These are phyloP conservation scores for Paramecium sexaurelia DNA, from an alignment of 73 alveolate genomes.

Conservation along the genomic window DNA sequence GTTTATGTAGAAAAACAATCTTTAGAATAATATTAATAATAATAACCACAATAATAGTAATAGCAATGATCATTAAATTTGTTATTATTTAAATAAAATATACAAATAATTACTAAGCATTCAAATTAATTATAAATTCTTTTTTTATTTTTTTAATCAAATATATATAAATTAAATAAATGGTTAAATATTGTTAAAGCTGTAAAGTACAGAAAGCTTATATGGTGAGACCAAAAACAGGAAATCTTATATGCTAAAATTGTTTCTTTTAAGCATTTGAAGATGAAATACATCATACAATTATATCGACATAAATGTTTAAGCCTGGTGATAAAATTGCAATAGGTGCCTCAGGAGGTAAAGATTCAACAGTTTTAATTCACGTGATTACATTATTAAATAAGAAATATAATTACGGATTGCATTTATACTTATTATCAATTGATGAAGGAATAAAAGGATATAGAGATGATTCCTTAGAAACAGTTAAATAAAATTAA, in stretches of 20 bases:
- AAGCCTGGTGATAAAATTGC: conserved; percentile 90
- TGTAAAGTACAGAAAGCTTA: conserved; percentile 54
- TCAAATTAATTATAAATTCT: background rate
- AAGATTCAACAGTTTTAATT: conserved; percentile 98
- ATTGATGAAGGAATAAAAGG: conserved; percentile 99
- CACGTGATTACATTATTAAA: conserved; percentile 94
- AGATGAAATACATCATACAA: conserved; percentile 96
- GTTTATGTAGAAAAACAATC: conserved; percentile 5
- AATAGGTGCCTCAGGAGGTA: conserved; percentile 95
- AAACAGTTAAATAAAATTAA: conserved; percentile 93
- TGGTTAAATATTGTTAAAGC: conserved; percentile 67
- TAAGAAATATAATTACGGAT: conserved; percentile 91
- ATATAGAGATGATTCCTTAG: conserved; percentile 97
- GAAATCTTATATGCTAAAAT: conserved; percentile 85
- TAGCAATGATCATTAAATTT: background rate
- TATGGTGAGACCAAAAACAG: conserved; percentile 85
- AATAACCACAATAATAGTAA: background rate
- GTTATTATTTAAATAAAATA: background rate
- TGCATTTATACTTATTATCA: conserved; percentile 87
- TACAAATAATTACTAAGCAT: background rate
- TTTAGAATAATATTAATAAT: background rate
- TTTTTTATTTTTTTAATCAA: background rate
- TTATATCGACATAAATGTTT: conserved; percentile 80
- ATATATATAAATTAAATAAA: conserved; percentile 6
- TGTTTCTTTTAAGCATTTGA: conserved; percentile 96